Conservation (phyloP, 2,329 filamentous ascomycete species). For the Botrytis porri region DNA sequence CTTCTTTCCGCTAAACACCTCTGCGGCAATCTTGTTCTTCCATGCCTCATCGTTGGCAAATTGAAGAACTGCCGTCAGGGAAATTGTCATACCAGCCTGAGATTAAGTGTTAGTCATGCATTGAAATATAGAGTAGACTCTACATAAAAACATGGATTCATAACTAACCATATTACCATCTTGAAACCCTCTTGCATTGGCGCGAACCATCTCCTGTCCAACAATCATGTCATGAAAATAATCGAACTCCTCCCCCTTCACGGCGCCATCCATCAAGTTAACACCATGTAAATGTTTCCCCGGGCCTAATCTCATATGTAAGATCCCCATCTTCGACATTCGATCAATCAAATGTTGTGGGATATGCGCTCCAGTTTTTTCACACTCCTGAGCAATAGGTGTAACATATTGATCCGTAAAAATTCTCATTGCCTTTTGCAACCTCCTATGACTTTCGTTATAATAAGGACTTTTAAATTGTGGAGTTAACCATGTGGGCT, state of each 20-base stretch:
- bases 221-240: constrained; percentile 82
- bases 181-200: constrained; percentile 75
- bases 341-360: constrained; percentile 69
- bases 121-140: background rate
- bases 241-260: constrained; percentile 78
- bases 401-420: constrained; percentile 71
- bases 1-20: constrained; percentile 77
- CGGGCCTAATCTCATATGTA: constrained; percentile 81
- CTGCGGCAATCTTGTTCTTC: constrained; percentile 64
- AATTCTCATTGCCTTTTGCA: constrained; percentile 67
- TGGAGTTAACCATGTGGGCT: constrained; percentile 77
- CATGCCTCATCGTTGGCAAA: constrained; percentile 68
- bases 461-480: constrained; percentile 79
- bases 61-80: constrained; percentile 74
- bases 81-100: constrained; percentile 60
- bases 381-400: constrained; percentile 73
- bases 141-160: background rate
- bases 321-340: constrained; percentile 70
- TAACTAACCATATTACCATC: constrained; percentile 81
- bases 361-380: constrained; percentile 70
- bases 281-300: constrained; percentile 77
- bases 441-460: constrained; percentile 65
- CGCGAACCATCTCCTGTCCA: constrained; percentile 67
- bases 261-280: constrained; percentile 62
- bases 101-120: background rate